Evolutionary conservation across 2,329 filamentous ascomycete genomes (phyloP).

Genomic region (Tolypocladium nubicola): DNA sequence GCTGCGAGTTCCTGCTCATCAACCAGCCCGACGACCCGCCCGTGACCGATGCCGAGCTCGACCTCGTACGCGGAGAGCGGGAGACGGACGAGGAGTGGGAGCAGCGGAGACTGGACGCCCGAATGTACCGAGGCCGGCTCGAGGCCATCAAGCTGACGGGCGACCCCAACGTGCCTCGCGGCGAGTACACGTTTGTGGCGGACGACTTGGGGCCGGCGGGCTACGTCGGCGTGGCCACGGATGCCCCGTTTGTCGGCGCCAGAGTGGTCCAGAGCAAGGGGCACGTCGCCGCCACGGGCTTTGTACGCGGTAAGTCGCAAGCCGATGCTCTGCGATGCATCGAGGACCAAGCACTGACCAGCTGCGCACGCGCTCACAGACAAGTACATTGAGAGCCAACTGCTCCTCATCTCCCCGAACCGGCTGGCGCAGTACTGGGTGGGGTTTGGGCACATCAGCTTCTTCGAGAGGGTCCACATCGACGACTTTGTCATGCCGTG

Average conservation of each 20-base stretch:
- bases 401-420: constrained; percentile 71
- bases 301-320: constrained; percentile 51
- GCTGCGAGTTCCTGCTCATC: constrained; percentile 78
- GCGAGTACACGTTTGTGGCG: constrained; percentile 71
- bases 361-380: constrained; percentile 34
- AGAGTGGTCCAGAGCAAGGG: constrained; percentile 64
- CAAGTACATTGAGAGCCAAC: constrained; percentile 61
- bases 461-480: constrained; percentile 49
- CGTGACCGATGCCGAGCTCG: constrained; percentile 26
- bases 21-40: constrained; percentile 53
- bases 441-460: constrained; percentile 47
- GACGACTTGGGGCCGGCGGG: constrained; percentile 64
- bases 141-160: constrained; percentile 88
- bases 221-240: constrained; percentile 51
- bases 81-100: constrained; percentile 38
- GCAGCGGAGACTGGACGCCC: constrained; percentile 30
- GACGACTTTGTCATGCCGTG: constrained; percentile 32
- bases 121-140: constrained; percentile 54
- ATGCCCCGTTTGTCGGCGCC: constrained; percentile 61
- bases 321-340: not conserved
- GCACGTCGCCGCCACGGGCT: constrained; percentile 67
- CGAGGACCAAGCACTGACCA: not conserved
- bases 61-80: constrained; percentile 23
- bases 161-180: constrained; percentile 80
- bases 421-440: constrained; percentile 77